A percentile compares a stretch with the other conserved stretches of the same genome.
These are phyloP conservation scores for Phialophora expanda DNA, from an alignment of 2,329 filamentous ascomycete species.

Conservation along the genomic window DNA sequence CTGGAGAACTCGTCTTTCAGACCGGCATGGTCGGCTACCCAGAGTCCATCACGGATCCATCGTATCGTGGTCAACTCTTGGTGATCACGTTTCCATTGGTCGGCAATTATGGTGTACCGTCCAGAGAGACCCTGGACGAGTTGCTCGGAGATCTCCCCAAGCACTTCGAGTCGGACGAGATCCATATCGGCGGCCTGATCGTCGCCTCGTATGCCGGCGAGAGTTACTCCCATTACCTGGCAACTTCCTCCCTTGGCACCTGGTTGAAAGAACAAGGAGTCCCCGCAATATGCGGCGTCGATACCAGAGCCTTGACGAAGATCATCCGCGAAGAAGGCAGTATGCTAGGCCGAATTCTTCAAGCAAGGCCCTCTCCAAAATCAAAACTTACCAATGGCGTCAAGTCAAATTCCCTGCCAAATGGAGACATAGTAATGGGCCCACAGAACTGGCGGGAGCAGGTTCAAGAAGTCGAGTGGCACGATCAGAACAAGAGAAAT, in stretches of 20 bases:
- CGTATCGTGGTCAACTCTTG: constrained; percentile 90
- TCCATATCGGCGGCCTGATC: constrained; percentile 91
- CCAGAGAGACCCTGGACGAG: constrained; percentile 80
- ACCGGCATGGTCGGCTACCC: constrained; percentile 99
- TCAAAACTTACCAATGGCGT: constrained; percentile 49
- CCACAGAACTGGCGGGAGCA: constrained; percentile 57
- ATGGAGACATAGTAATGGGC: constrained; percentile 40
- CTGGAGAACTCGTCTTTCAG: constrained; percentile 98
- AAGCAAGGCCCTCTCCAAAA: constrained; percentile 61
- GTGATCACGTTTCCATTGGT: constrained; percentile 95
- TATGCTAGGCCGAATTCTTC: constrained; percentile 90
- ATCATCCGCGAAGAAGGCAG: constrained; percentile 91
- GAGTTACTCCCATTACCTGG: constrained; percentile 93
- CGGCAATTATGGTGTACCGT: constrained; percentile 96
- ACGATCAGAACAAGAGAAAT: constrained; percentile 90
- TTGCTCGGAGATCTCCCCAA: constrained; percentile 84
- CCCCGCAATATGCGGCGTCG: constrained; percentile 92
- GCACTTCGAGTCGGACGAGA: constrained; percentile 89
- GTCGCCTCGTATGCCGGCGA: constrained; percentile 91
- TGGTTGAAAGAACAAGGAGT: constrained; percentile 97
- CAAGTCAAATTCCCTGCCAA: constrained; percentile 49
- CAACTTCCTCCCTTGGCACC: constrained; percentile 83
- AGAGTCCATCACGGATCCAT: constrained; percentile 88
- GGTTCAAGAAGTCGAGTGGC: constrained; percentile 86
- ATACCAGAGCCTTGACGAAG: constrained; percentile 93